Conservation (phyloP, 352 stramenopile genomes). For the Pythium myriotylum region DNA sequence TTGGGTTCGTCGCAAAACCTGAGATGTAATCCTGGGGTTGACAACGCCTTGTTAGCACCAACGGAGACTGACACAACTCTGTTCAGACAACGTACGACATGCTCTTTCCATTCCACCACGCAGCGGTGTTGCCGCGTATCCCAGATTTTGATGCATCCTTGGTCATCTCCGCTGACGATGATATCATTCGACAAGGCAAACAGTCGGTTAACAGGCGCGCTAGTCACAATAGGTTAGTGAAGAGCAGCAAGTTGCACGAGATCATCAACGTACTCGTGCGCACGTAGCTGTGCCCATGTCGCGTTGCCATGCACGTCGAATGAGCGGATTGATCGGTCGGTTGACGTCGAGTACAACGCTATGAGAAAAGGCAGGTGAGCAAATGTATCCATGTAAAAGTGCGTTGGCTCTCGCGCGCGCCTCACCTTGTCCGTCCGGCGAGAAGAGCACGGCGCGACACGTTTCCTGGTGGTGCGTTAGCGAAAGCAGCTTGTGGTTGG, state of each 20-base stretch:
- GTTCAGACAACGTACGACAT: conserved; percentile 44
- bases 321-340: conserved; percentile 82
- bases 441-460: conserved; percentile 68
- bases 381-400: conserved; percentile 11
- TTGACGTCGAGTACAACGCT: conserved; percentile 79
- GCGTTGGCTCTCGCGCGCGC: background rate
- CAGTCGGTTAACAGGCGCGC: conserved; percentile 67
- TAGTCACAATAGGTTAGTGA: conserved; percentile 7
- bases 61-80: conserved; percentile 26
- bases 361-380: background rate
- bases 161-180: conserved; percentile 79
- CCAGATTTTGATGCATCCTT: conserved; percentile 88
- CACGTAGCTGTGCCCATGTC: conserved; percentile 79
- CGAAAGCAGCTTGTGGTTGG: conserved; percentile 70
- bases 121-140: conserved; percentile 84
- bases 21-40: conserved; percentile 90
- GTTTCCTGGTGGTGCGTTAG: conserved; percentile 79
- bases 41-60: background rate
- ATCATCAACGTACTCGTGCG: conserved; percentile 64
- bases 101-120: conserved; percentile 91
- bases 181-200: conserved; percentile 72
- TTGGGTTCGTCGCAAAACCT: conserved; percentile 84
- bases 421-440: conserved; percentile 78
- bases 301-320: conserved; percentile 80
- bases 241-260: too few relatives aligned